Conservation (phyloP, 1,284 basidiomycete species). For the Cutaneotrichosporon daszewskae region DNA sequence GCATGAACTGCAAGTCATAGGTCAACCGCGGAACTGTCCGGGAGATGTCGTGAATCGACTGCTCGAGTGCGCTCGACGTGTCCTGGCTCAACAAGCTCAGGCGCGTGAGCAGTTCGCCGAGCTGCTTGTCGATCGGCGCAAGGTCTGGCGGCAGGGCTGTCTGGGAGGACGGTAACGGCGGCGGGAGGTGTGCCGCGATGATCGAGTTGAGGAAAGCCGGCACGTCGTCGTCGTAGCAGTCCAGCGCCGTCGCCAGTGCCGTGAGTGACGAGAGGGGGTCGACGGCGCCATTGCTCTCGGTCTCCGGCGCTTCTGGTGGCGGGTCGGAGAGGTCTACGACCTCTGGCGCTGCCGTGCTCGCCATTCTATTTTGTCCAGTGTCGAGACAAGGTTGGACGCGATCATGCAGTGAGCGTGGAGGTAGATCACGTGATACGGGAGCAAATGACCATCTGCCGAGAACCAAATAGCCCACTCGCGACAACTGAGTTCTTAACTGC, state of each 20-base stretch:
- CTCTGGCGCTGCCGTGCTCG: constrained; percentile 4
- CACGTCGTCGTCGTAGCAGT: constrained; percentile 35
- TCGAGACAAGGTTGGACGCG: not conserved
- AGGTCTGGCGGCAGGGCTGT: constrained; percentile 50
- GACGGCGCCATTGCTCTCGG: not conserved
- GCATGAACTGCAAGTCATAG: constrained; percentile 92
- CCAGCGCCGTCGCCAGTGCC: constrained; percentile 38
- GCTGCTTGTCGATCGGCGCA: constrained; percentile 63
- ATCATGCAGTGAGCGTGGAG: not conserved
- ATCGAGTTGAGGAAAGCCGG: constrained; percentile 43
- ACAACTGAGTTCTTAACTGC: not conserved
- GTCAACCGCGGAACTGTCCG: constrained; percentile 77
- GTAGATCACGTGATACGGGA: not conserved
- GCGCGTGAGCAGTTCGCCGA: constrained; percentile 64
- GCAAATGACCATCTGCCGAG: constrained; percentile 2
- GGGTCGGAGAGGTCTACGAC: constrained; percentile 10
- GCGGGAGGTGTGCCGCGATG: constrained; percentile 26
- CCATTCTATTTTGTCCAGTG: constrained; percentile 4
- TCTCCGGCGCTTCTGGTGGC: not conserved
- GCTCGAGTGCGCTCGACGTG: constrained; percentile 75
- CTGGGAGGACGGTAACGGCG: constrained; percentile 15
- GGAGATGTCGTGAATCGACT: constrained; percentile 81
- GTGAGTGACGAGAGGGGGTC: constrained; percentile 25
- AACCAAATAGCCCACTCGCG: constrained; percentile 8
- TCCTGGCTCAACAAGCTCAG: constrained; percentile 80